Percentiles rank a stretch among this genome's conserved stretches.
Conservation (phyloP, 441 rosid species). For the Adansonia grandidieri region DNA sequence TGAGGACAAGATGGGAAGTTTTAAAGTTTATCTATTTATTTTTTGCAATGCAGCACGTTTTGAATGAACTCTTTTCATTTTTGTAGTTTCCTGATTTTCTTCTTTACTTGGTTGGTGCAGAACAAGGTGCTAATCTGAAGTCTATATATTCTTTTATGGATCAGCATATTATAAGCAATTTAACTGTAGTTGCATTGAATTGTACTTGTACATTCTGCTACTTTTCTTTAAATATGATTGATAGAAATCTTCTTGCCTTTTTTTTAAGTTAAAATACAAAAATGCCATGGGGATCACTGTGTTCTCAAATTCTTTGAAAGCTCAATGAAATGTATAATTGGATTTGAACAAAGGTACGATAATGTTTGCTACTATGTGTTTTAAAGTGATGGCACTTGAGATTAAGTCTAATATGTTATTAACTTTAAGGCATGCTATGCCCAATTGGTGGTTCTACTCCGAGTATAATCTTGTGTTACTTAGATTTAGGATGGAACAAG, state of each 20-base stretch:
- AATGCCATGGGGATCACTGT: neutral
- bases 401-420: neutral
- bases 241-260: neutral
- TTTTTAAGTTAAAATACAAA: neutral
- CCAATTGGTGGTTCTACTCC: neutral
- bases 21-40: neutral
- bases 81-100: neutral
- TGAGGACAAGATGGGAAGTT: conserved; percentile 9
- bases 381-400: neutral
- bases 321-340: neutral
- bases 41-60: neutral
- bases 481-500: neutral
- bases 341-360: neutral
- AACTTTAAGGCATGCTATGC: neutral
- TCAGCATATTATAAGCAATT: neutral
- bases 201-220: neutral
- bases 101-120: conserved; percentile 8
- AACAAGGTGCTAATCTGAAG: neutral
- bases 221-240: conserved; percentile 3
- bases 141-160: neutral
- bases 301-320: neutral
- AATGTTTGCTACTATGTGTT: neutral
- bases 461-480: neutral
- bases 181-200: neutral
- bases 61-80: neutral